Evolutionary conservation across 2,329 filamentous ascomycete species (phyloP), one percentile per base, ranked within the genome.

Genomic region (Albifimbria verrucaria): DNA sequence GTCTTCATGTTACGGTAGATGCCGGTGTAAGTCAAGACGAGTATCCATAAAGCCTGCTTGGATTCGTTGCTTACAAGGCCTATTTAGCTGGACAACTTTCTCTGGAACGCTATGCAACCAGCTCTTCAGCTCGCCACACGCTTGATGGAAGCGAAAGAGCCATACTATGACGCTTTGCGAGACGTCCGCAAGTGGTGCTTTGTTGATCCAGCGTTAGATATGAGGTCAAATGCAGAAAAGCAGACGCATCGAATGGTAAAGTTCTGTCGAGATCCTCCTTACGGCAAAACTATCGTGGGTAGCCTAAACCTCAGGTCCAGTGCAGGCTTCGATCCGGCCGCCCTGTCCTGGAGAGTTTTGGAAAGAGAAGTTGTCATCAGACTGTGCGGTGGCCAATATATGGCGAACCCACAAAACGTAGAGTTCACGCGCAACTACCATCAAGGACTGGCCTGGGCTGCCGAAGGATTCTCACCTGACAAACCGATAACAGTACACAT

Each of bases 41-140:
- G n/a, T n/a, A n/a, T n/a, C n/a, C n/a, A n/a, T n/a, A n/a, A n/a
- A n/a, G n/a, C n/a, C n/a, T n/a, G n/a, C n/a, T n/a, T n/a, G n/a
- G n/a, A n/a, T n/a, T n/a, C n/a, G n/a, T n/a, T n/a, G n/a, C 26
- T 57, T 2, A 57, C 50, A 23, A 2, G 22, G 6, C n/a, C n/a
- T 9, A 24, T 9, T 10, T 28, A 59, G 55, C 54, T 55, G 23
- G 63, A 60, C 3, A 60, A 68, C n/a, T 52, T 57, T 10, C 49
- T 69, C 2, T 69, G 67, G 67, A 17, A 58, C 3, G 62, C 59
- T 15, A 51, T 69, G 39, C 60, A 65, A 18, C 67, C 66, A 7
- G 58, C 63, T 6, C 59, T 69, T 7, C 55, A 59, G 41, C 55
- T 68, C 10, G 58, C 61, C 9, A 60, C 65, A 1, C 57, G 60